phyloP scores from a whole-genome alignment of 345 rosid species.

The Gossypium sturtianum region DNA sequence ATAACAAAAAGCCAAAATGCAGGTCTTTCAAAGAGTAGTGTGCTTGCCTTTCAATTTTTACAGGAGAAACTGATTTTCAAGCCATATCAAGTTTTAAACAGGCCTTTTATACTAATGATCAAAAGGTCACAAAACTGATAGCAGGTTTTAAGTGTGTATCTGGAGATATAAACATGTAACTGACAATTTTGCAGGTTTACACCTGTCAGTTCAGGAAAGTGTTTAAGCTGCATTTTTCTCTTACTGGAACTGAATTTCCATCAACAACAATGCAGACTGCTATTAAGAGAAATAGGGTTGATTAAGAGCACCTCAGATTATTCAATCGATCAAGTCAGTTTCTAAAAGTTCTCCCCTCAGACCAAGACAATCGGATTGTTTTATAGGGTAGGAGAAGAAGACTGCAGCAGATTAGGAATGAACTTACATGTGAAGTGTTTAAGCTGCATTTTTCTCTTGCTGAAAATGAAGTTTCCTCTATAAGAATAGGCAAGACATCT shows the following conservation, averaged over 20 bases:
- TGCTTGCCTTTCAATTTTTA: background rate
- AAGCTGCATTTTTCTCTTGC: constrained; percentile 30
- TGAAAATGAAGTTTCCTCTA: constrained; percentile 10
- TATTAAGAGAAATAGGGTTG: background rate
- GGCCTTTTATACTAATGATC: background rate
- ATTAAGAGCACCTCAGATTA: background rate
- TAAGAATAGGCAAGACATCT: constrained; percentile 11
- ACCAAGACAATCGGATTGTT: background rate
- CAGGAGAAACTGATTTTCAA: background rate
- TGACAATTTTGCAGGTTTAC: background rate
- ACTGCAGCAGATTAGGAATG: background rate
- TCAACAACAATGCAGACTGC: background rate
- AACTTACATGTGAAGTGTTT: constrained; percentile 32
- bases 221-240: constrained; percentile 27
- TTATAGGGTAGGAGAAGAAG: background rate
- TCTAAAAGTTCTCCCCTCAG: background rate
- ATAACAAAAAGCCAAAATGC: background rate
- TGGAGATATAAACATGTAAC: background rate
- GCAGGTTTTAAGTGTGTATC: background rate
- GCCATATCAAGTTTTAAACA: background rate
- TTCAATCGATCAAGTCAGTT: background rate
- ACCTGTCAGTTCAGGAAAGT: background rate
- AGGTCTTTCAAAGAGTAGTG: background rate
- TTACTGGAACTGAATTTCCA: constrained; percentile 9
- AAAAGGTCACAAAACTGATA: background rate